These are phyloP conservation scores for Tephrocybe sp. DNA, from an alignment of 768 basidiomycete species.

Conservation along the genomic window DNA sequence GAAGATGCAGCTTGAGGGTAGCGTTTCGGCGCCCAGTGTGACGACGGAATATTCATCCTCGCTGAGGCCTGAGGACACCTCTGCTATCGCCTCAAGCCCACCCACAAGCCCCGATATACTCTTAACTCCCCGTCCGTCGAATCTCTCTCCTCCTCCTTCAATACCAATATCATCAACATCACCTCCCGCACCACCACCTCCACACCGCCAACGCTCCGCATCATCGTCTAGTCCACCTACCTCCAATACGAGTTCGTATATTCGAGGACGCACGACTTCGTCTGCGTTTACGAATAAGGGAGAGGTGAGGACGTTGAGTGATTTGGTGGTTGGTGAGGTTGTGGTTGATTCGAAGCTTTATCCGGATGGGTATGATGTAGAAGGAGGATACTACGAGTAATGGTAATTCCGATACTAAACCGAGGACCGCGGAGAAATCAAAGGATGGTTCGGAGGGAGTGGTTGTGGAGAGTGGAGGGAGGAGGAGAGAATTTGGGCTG, in stretches of 20 bases:
- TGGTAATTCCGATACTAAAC: slow-evolving; percentile 8
- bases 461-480: slow-evolving; percentile 20
- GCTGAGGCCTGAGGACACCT: too few relatives aligned
- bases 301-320: slow-evolving; percentile 57
- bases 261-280: slow-evolving; percentile 42
- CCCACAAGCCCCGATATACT: neutral
- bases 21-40: neutral
- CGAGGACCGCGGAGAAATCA: slow-evolving; percentile 19
- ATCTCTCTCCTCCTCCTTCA: neutral
- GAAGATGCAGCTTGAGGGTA: slow-evolving; percentile 28
- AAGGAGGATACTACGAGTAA: slow-evolving; percentile 7
- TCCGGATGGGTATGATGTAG: slow-evolving; percentile 67
- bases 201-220: slow-evolving; percentile 30
- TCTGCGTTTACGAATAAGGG: slow-evolving; percentile 63
- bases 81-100: neutral
- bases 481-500: slow-evolving; percentile 34
- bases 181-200: slow-evolving; percentile 23
- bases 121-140: neutral
- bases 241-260: slow-evolving; percentile 2
- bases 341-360: slow-evolving; percentile 81
- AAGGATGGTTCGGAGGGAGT: slow-evolving; percentile 37
- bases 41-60: neutral
- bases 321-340: slow-evolving; percentile 75
- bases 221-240: slow-evolving; percentile 27
- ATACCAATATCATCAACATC: slow-evolving; percentile 15